Percentiles rank a stretch among this genome's conserved stretches.
Conservation (phyloP, 306 rosid species). For the Ziziphus jujuba region DNA sequence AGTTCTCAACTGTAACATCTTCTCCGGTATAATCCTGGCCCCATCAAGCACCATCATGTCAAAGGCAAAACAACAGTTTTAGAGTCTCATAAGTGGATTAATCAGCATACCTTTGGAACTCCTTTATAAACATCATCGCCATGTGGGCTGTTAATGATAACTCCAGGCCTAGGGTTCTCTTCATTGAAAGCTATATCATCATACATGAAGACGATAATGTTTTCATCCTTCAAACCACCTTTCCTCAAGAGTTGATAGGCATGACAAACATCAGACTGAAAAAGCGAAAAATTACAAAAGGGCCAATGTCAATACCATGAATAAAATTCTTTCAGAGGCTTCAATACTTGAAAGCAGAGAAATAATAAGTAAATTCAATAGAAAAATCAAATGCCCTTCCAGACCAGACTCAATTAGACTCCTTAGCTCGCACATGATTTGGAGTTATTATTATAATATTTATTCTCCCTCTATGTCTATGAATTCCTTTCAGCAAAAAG, state of each 20-base stretch:
- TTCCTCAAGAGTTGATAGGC: slow-evolving; percentile 84
- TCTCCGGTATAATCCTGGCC: slow-evolving; percentile 84
- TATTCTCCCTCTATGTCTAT: no score
- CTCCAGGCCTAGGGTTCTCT: slow-evolving; percentile 90
- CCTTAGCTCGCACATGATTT: no score
- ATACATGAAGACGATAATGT: slow-evolving; percentile 95
- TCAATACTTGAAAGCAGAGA: neutral
- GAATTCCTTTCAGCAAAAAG: no score
- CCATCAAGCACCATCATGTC: slow-evolving; percentile 18
- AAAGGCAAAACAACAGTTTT: slow-evolving; percentile 1
- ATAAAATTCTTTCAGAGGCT: neutral
- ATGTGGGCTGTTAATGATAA: slow-evolving; percentile 82
- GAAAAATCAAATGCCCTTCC: neutral
- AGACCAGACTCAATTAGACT: no score
- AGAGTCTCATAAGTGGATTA: slow-evolving; percentile 1
- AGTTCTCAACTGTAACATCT: slow-evolving; percentile 67
- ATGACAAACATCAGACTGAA: slow-evolving; percentile 88
- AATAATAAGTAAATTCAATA: neutral
- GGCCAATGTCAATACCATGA: neutral
- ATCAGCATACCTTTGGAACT: slow-evolving; percentile 79
- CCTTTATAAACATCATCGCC: slow-evolving; percentile 88
- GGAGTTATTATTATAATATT: no score
- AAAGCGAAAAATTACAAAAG: neutral
- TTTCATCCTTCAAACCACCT: slow-evolving; percentile 91
- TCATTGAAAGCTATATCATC: slow-evolving; percentile 77